These are phyloP conservation scores for Zygotorulaspora danielsina DNA, from an alignment of 805 yeast species.

Conservation along the genomic window DNA sequence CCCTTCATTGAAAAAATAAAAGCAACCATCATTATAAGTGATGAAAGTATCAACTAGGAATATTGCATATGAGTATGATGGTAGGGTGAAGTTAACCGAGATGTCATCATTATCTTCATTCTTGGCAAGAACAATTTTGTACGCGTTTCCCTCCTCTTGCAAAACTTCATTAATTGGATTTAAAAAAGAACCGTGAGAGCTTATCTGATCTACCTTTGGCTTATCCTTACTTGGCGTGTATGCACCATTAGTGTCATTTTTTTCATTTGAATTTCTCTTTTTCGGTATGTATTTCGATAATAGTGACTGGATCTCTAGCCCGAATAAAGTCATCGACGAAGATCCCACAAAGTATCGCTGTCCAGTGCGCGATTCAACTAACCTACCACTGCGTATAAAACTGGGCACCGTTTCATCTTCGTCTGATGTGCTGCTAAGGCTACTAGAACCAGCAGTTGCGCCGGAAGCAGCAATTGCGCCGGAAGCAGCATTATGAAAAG, in stretches of 20 bases:
- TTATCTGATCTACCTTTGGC: slow-evolving; percentile 7
- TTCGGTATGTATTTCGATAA: slow-evolving; percentile 39
- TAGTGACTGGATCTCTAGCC: slow-evolving; percentile 68
- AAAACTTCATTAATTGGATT: slow-evolving; percentile 49
- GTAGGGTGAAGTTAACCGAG: slow-evolving; percentile 66
- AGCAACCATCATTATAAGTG: slow-evolving; percentile 78
- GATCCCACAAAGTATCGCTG: slow-evolving; percentile 74
- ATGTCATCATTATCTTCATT: slow-evolving; percentile 43
- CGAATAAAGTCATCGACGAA: slow-evolving; percentile 77
- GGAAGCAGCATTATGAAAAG: too few relatives aligned
- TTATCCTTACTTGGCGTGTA: slow-evolving; percentile 1
- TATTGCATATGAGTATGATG: slow-evolving; percentile 74
- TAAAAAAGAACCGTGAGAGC: slow-evolving; percentile 3
- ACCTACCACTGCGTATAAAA: slow-evolving; percentile 62
- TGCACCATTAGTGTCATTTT: slow-evolving; percentile 2
- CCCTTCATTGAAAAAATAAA: slow-evolving; percentile 81
- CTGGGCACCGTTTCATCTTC: slow-evolving; percentile 60
- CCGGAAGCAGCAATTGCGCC: too few relatives aligned
- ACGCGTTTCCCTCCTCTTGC: slow-evolving; percentile 74
- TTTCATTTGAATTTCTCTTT: slow-evolving; percentile 11
- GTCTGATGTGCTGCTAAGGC: slow-evolving; percentile 1
- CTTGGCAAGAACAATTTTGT: slow-evolving; percentile 62
- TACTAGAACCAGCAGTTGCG: background rate
- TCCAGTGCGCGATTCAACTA: slow-evolving; percentile 71
- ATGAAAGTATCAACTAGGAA: slow-evolving; percentile 69